Evolutionary conservation across 2,329 filamentous ascomycete species (phyloP).

Genomic region (Acarospora socialis): DNA sequence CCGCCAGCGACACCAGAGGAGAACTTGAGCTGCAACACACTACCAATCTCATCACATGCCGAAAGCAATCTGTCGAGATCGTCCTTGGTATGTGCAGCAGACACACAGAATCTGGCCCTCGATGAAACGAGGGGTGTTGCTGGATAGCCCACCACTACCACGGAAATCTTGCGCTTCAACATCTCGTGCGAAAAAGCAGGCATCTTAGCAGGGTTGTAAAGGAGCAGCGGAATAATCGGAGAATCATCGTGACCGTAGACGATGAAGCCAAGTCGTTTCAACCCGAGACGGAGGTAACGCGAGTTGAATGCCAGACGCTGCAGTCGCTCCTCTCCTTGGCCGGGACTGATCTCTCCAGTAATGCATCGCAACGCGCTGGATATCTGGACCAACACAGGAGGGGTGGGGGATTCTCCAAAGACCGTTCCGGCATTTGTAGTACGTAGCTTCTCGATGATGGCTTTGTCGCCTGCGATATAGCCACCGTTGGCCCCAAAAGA

Average conservation of each 20-base stretch:
- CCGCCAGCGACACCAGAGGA: slow-evolving; percentile 92
- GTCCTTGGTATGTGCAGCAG: slow-evolving; percentile 93
- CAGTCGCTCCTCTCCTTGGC: slow-evolving; percentile 88
- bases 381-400: slow-evolving; percentile 84
- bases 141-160: slow-evolving; percentile 94
- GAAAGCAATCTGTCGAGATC: slow-evolving; percentile 80
- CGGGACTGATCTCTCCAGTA: slow-evolving; percentile 69
- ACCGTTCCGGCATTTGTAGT: slow-evolving; percentile 73
- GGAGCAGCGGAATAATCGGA: slow-evolving; percentile 82
- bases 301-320: slow-evolving; percentile 97
- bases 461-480: slow-evolving; percentile 80
- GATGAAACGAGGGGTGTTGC: slow-evolving; percentile 92
- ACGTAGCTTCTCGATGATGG: slow-evolving; percentile 83
- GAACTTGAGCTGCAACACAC: slow-evolving; percentile 88
- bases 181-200: slow-evolving; percentile 97
- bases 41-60: slow-evolving; percentile 85
- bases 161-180: slow-evolving; percentile 92
- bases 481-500: slow-evolving; percentile 97
- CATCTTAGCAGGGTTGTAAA: slow-evolving; percentile 99
- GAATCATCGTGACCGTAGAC: slow-evolving; percentile 96
- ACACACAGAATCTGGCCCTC: slow-evolving; percentile 89
- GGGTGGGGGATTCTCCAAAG: slow-evolving; percentile 75
- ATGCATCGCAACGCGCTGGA: slow-evolving; percentile 76
- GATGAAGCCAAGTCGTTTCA: slow-evolving; percentile 94
- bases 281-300: slow-evolving; percentile 86